Evolutionary conservation across 2,329 filamentous ascomycete species (phyloP).

Genomic region (Claviceps sp.): DNA sequence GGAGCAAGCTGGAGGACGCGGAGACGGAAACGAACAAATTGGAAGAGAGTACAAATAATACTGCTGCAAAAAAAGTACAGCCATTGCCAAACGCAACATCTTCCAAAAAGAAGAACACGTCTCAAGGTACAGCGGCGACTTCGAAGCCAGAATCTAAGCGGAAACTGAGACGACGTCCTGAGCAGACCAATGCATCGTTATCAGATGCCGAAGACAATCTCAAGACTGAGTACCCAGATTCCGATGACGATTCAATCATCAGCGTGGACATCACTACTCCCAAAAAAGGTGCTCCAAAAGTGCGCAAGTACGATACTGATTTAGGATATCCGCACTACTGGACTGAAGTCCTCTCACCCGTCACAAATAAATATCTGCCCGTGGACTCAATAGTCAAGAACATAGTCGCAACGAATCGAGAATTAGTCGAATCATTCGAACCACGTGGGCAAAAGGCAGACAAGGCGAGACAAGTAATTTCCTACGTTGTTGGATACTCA

Average conservation of each 20-base stretch:
- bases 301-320: conserved; percentile 55
- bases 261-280: conserved; percentile 33
- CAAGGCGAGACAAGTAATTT: conserved; percentile 75
- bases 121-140: conserved; percentile 1
- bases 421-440: conserved; percentile 63
- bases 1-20: conserved; percentile 75
- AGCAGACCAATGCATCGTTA: not conserved
- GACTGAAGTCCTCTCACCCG: conserved; percentile 76
- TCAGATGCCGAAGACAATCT: conserved; percentile 31
- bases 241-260: conserved; percentile 45
- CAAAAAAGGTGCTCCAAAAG: conserved; percentile 22
- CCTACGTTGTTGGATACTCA: conserved; percentile 75
- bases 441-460: conserved; percentile 74
- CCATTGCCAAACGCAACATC: conserved; percentile 4
- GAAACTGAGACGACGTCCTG: not conserved
- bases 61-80: not conserved
- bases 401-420: conserved; percentile 56
- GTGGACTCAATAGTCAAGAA: conserved; percentile 64
- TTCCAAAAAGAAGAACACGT: conserved; percentile 3
- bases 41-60: not conserved
- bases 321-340: conserved; percentile 82
- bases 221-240: conserved; percentile 27
- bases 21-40: conserved; percentile 31
- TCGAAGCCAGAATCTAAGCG: not conserved
- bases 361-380: conserved; percentile 64